These are phyloP conservation scores for Fistulina hepatica DNA, from an alignment of 1,284 basidiomycete species.

Conservation along the genomic window DNA sequence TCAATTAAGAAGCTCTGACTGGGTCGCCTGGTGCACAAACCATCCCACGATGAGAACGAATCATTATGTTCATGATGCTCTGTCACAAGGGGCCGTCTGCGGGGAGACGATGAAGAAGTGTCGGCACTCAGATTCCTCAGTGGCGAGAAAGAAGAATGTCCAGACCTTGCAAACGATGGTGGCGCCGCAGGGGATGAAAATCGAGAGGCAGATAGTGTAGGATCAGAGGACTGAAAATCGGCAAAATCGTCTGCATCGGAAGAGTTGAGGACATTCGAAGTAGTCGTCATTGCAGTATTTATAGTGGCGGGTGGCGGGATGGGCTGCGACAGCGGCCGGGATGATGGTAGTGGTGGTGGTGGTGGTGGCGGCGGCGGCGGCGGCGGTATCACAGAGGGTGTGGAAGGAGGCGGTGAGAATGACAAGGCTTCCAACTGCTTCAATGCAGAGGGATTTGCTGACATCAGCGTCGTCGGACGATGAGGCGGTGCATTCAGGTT, in stretches of 20 bases:
- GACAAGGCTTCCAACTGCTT: background rate
- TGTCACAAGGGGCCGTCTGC: background rate
- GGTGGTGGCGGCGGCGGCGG: constrained; percentile 5
- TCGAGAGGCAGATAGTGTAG: constrained; percentile 1
- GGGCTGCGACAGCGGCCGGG: constrained; percentile 7
- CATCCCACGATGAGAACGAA: background rate
- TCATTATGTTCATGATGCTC: background rate
- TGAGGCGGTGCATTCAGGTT: background rate
- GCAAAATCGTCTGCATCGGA: constrained; percentile 11
- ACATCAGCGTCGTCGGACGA: background rate
- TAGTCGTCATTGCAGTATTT: constrained; percentile 11
- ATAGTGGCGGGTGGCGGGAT: constrained; percentile 3
- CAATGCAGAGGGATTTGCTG: constrained; percentile 1
- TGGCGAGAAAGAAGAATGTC: constrained; percentile 4
- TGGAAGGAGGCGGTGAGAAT: background rate
- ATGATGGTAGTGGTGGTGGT: constrained; percentile 4
- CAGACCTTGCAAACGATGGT: background rate
- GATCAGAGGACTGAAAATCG: constrained; percentile 8
- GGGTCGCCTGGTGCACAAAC: background rate
- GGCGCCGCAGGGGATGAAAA: constrained; percentile 1
- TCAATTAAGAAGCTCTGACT: constrained; percentile 8
- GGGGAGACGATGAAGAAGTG: constrained; percentile 15
- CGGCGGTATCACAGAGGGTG: background rate
- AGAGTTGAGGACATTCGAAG: constrained; percentile 15
- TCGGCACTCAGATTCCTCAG: too few species aligned